These are phyloP conservation scores for Clitoria ternatea DNA, from an alignment of 306 rosid genomes.

Conservation along the genomic window DNA sequence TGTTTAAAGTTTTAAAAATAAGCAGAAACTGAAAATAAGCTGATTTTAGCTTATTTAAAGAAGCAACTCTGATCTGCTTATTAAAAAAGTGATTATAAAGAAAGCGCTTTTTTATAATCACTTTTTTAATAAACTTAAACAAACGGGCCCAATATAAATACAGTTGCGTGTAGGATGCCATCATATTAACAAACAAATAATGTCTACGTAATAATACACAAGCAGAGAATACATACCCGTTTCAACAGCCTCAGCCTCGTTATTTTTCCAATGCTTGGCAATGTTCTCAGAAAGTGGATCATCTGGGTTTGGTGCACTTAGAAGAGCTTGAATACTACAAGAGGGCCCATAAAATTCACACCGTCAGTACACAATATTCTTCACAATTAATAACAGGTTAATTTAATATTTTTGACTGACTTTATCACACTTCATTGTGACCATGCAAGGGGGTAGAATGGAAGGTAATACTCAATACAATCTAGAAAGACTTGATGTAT, in stretches of 20 bases:
- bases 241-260: conserved; percentile 95
- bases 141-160: too few species aligned
- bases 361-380: neutral
- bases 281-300: conserved; percentile 98
- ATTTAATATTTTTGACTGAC: neutral
- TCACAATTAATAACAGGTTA: neutral
- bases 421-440: neutral
- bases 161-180: neutral
- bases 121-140: too few species aligned
- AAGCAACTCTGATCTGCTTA: too few species aligned
- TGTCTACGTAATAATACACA: neutral
- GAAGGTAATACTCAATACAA: too few species aligned
- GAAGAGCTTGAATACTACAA: conserved; percentile 87
- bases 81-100: too few species aligned
- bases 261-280: conserved; percentile 93
- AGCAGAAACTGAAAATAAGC: too few species aligned
- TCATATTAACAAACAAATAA: neutral
- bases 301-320: conserved; percentile 97
- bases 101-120: too few species aligned
- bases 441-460: neutral
- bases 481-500: neutral
- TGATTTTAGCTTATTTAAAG: too few species aligned
- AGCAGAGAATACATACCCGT: conserved; percentile 49
- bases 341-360: neutral
- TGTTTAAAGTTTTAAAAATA: too few species aligned